phyloP scores from a whole-genome alignment of 768 basidiomycete genomes.

The Boletus subparvulus region DNA sequence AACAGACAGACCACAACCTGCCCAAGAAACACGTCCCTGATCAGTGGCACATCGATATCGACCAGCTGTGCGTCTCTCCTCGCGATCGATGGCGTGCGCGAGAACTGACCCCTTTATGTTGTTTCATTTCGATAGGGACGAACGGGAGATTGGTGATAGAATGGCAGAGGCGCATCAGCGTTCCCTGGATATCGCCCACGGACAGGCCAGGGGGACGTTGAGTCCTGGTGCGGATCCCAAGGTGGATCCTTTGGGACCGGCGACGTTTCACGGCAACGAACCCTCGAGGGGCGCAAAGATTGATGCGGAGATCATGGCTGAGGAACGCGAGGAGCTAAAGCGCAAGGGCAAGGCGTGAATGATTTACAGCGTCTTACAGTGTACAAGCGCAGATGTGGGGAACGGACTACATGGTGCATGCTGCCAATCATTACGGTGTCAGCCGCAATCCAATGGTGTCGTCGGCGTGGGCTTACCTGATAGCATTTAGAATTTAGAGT shows the following conservation, averaged over 20 bases:
- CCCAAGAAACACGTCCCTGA: slow-evolving; percentile 33
- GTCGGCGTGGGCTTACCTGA: not conserved
- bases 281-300: slow-evolving; percentile 57
- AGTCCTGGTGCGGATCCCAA: slow-evolving; percentile 33
- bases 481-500: not conserved
- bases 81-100: not conserved
- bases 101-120: not conserved
- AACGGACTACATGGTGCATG: not conserved
- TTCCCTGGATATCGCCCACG: slow-evolving; percentile 26
- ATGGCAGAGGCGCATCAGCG: slow-evolving; percentile 35
- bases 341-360: slow-evolving; percentile 42
- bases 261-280: slow-evolving; percentile 53
- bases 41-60: slow-evolving; percentile 40
- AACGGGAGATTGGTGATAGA: slow-evolving; percentile 43
- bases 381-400: not conserved
- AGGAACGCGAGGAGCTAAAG: slow-evolving; percentile 48
- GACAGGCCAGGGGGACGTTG: slow-evolving; percentile 22
- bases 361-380: not conserved
- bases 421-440: not conserved
- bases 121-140: slow-evolving; percentile 33
- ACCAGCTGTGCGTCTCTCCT: slow-evolving; percentile 14
- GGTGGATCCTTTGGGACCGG: slow-evolving; percentile 49
- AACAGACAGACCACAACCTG: slow-evolving; percentile 19
- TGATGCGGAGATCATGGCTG: slow-evolving; percentile 54
- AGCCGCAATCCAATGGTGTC: not conserved